These are phyloP conservation scores for Cladosporium velox DNA, from an alignment of 2,329 filamentous ascomycete genomes.

Conservation along the genomic window DNA sequence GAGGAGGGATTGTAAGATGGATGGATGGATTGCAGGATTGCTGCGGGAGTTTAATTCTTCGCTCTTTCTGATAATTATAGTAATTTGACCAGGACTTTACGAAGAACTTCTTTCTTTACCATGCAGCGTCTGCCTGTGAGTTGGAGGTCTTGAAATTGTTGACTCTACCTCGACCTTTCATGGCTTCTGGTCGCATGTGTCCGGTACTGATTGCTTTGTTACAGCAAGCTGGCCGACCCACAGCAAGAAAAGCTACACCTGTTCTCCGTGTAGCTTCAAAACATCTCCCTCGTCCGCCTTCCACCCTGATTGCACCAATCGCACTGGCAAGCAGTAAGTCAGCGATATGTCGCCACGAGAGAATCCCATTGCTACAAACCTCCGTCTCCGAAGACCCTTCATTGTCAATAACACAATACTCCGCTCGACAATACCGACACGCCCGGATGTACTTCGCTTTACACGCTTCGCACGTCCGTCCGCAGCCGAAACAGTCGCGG, in stretches of 20 bases:
- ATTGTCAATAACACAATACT: conserved; percentile 82
- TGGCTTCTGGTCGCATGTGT: no score
- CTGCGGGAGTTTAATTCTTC: neutral
- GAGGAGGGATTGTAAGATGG: neutral
- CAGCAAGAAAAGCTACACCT: neutral
- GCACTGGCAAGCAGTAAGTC: conserved; percentile 33
- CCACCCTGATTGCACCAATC: conserved; percentile 43
- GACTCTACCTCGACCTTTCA: no score
- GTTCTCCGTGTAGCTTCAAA: neutral
- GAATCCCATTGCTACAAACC: conserved; percentile 32
- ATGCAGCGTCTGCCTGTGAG: neutral
- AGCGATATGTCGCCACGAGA: no score
- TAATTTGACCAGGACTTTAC: conserved; percentile 5
- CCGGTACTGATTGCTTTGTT: neutral
- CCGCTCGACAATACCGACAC: conserved; percentile 72
- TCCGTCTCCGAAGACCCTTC: conserved; percentile 71
- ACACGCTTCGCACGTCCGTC: conserved; percentile 76
- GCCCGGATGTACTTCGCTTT: conserved; percentile 69
- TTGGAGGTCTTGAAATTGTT: no score
- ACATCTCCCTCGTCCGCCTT: conserved; percentile 23
- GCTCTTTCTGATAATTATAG: conserved; percentile 1
- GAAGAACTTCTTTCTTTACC: neutral
- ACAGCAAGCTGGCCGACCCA: neutral
- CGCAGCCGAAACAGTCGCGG: conserved; percentile 83
- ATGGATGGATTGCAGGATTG: neutral